phyloP scores from a whole-genome alignment of 768 basidiomycete species.

The Rubroboletus pulcherrimus region DNA sequence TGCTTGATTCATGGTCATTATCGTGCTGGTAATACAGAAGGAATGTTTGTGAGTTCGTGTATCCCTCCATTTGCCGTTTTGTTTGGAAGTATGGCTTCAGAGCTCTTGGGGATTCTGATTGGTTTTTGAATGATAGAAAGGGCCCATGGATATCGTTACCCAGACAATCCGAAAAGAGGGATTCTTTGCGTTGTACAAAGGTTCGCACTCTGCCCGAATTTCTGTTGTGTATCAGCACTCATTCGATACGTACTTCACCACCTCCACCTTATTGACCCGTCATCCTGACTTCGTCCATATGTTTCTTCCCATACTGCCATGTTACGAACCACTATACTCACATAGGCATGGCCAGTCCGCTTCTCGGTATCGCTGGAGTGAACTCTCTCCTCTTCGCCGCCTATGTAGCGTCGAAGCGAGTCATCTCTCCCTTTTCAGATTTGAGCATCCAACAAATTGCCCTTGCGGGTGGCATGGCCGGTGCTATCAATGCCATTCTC shows the following conservation, averaged over 20 bases:
- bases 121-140: slow-evolving; percentile 52
- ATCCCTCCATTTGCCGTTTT: neutral
- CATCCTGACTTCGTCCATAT: neutral
- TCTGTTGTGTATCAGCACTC: neutral
- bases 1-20: neutral
- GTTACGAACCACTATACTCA: neutral
- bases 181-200: slow-evolving; percentile 92
- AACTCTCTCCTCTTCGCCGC: slow-evolving; percentile 94
- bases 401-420: slow-evolving; percentile 74
- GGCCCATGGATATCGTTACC: slow-evolving; percentile 84
- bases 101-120: neutral
- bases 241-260: neutral
- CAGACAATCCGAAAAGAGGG: slow-evolving; percentile 87
- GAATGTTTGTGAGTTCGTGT: slow-evolving; percentile 82
- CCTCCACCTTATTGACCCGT: neutral
- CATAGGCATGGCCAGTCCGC: slow-evolving; percentile 82
- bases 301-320: neutral
- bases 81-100: neutral
- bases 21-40: slow-evolving; percentile 43
- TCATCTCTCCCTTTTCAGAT: slow-evolving; percentile 87
- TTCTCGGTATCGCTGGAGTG: slow-evolving; percentile 91
- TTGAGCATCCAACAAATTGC: slow-evolving; percentile 78
- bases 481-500: slow-evolving; percentile 83
- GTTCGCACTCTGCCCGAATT: slow-evolving; percentile 35
- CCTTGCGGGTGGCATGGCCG: slow-evolving; percentile 87